These are phyloP conservation scores for Pichia paraexigua DNA, from an alignment of 805 yeast species.

Conservation along the genomic window DNA sequence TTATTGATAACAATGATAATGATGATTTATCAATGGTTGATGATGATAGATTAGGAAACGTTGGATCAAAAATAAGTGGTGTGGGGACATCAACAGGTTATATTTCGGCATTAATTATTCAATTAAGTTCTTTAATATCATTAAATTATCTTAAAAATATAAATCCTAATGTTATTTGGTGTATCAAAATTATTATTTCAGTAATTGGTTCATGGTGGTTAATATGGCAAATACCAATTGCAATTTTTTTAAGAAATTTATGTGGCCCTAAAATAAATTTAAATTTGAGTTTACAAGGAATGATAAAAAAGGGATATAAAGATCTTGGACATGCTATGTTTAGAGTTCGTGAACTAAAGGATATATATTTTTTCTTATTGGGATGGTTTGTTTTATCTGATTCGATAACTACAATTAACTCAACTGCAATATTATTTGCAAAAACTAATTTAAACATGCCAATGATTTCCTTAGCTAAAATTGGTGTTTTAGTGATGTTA, in stretches of 20 bases:
- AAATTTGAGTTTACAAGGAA: no score
- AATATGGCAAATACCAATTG: conserved; percentile 59
- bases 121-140: conserved; percentile 47
- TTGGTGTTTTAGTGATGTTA: conserved; percentile 59
- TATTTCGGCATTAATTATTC: conserved; percentile 60
- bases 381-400: conserved; percentile 79
- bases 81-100: conserved; percentile 68
- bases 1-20: not conserved
- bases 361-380: no score
- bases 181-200: conserved; percentile 51
- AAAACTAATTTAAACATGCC: conserved; percentile 62
- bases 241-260: conserved; percentile 31
- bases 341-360: conserved; percentile 48
- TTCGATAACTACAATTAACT: conserved; percentile 68
- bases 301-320: conserved; percentile 43
- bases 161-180: conserved; percentile 23
- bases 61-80: conserved; percentile 52
- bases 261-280: no score
- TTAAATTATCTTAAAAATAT: conserved; percentile 14
- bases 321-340: conserved; percentile 46
- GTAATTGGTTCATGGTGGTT: conserved; percentile 76
- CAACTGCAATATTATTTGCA: conserved; percentile 72
- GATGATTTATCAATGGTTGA: not conserved
- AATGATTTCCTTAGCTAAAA: conserved; percentile 53
- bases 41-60: conserved; percentile 26